phyloP scores from a whole-genome alignment of 1,139 yeast genomes.

The Geotrichum restrictum region DNA sequence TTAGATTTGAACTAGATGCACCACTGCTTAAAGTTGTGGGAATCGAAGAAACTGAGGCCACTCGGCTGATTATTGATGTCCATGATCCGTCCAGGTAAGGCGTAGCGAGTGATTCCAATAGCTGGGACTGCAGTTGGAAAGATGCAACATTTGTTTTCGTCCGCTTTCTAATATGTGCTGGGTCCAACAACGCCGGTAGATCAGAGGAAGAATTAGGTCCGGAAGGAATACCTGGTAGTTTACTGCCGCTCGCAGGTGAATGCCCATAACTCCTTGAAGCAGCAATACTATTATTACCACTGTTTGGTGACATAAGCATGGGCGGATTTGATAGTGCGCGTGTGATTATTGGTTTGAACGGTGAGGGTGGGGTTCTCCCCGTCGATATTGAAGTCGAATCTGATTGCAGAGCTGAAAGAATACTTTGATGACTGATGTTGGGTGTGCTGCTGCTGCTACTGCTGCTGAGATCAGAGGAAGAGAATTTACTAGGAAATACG shows the following conservation, averaged over 20 bases:
- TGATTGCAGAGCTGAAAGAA: slow-evolving; percentile 13
- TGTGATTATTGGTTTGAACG: slow-evolving; percentile 9
- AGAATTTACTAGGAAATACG: slow-evolving; percentile 18
- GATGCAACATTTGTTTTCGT: slow-evolving; percentile 28
- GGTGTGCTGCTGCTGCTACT: background rate
- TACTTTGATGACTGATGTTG: slow-evolving; percentile 6
- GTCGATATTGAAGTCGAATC: background rate
- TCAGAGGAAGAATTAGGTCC: slow-evolving; percentile 7
- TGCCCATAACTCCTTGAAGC: background rate
- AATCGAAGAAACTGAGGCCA: slow-evolving; percentile 24
- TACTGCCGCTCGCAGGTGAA: background rate
- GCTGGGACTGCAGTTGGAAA: slow-evolving; percentile 35
- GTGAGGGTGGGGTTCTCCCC: background rate
- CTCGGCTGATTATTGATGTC: slow-evolving; percentile 27
- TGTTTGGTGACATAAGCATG: slow-evolving; percentile 10
- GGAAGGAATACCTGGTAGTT: slow-evolving; percentile 6
- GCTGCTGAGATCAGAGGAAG: slow-evolving; percentile 5
- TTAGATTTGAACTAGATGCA: slow-evolving; percentile 6
- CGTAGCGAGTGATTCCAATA: slow-evolving; percentile 34
- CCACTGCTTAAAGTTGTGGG: slow-evolving; percentile 14
- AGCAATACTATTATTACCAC: slow-evolving; percentile 4
- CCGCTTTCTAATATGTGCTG: slow-evolving; percentile 23
- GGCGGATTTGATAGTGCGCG: slow-evolving; percentile 18
- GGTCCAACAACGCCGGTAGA: slow-evolving; percentile 16
- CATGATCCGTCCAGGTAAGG: slow-evolving; percentile 33